These are phyloP conservation scores for Emericellopsis atlantica DNA, from an alignment of 2,329 filamentous ascomycete species.

Conservation along the genomic window DNA sequence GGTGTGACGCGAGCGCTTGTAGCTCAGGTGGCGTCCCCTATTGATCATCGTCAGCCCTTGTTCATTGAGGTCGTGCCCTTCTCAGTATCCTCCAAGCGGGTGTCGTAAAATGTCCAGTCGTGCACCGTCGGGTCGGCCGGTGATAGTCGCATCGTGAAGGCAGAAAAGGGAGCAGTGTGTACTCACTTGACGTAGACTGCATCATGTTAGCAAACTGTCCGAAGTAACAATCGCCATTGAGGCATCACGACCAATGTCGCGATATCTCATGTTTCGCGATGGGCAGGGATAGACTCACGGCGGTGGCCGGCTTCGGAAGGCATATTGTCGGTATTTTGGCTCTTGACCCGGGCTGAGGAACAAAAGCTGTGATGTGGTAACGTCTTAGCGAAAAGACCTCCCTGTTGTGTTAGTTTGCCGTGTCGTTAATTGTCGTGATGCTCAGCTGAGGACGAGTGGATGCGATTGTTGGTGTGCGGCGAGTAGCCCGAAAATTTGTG, in stretches of 20 bases:
- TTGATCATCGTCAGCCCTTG: conserved; percentile 15
- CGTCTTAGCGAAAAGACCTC: conserved; percentile 34
- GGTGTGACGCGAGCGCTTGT: conserved; percentile 89
- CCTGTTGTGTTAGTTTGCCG: conserved; percentile 19
- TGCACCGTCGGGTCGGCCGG: too few species aligned
- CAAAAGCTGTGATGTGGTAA: conserved; percentile 23
- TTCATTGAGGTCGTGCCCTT: conserved; percentile 5
- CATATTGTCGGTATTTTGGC: conserved; percentile 55
- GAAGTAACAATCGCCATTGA: not conserved
- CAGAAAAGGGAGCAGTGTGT: conserved; percentile 1
- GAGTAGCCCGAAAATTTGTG: conserved; percentile 18
- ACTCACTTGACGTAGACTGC: conserved; percentile 86
- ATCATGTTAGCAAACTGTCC: conserved; percentile 8
- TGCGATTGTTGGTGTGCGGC: conserved; percentile 20
- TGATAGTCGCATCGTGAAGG: not conserved
- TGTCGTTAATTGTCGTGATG: conserved; percentile 29
- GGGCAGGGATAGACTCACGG: conserved; percentile 48
- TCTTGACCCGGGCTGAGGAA: conserved; percentile 28
- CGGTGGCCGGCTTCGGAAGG: conserved; percentile 79
- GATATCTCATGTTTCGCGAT: not conserved
- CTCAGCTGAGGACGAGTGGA: conserved; percentile 18
- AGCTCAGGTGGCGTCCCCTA: conserved; percentile 96
- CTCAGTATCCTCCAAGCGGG: not conserved
- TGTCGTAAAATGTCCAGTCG: too few species aligned
- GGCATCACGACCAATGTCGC: not conserved